A percentile compares a stretch with the other conserved stretches of the same genome.
Conservation (phyloP, 352 stramenopile genomes). For the Phytophthora pistaciae region DNA sequence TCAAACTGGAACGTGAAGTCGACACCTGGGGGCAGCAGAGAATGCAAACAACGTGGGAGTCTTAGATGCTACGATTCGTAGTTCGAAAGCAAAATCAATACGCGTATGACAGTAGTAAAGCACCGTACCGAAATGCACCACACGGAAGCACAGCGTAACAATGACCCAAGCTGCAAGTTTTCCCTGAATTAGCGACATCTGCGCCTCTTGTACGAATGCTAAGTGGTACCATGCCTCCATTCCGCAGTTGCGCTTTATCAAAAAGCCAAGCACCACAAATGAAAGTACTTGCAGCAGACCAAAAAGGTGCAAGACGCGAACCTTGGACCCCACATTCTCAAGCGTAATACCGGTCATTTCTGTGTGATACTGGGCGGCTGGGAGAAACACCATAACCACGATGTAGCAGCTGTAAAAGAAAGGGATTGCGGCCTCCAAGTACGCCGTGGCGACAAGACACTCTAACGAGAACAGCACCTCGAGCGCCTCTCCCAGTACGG, state of each 20-base stretch:
- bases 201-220: neutral
- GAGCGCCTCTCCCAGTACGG: slow-evolving; percentile 1
- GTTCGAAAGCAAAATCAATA: neutral
- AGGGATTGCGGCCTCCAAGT: slow-evolving; percentile 46
- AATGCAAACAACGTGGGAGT: neutral
- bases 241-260: neutral
- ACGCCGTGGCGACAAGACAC: slow-evolving; percentile 44
- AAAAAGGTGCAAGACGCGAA: neutral
- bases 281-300: neutral
- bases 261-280: neutral
- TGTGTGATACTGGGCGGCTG: slow-evolving; percentile 38
- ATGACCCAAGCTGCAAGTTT: neutral
- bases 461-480: slow-evolving; percentile 41
- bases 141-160: neutral
- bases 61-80: neutral
- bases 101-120: neutral
- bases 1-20: neutral
- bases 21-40: neutral
- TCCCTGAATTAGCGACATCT: neutral
- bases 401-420: slow-evolving; percentile 35
- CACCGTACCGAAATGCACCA: neutral
- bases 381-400: slow-evolving; percentile 22
- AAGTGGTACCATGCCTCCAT: neutral
- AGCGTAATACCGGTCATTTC: slow-evolving; percentile 10
- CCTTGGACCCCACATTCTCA: slow-evolving; percentile 7